Evolutionary conservation across 2,329 filamentous ascomycete species (phyloP), one percentile per base, ranked within the genome.

Genomic region (Neofusicoccum cordaticola): DNA sequence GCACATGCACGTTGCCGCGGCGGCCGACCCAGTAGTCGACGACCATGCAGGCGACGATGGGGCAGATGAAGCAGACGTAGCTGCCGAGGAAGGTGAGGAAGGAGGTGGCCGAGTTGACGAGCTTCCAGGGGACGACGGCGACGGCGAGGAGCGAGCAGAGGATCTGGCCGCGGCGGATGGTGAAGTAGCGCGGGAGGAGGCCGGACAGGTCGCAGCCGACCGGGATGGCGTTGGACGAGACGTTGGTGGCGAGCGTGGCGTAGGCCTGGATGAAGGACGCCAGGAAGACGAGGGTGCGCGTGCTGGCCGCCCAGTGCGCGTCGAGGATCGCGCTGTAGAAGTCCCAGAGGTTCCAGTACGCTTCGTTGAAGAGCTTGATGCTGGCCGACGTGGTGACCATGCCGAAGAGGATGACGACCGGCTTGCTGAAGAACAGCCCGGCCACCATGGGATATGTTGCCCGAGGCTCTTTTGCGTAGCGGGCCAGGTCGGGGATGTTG

Each of bases 291-390:
- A 73, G 71, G 6, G 76, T 74, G 5, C 77, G 71, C 2, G 74
- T 56, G 4, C 12, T 7, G 0, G 78, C 71, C 0, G 70, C 67
- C 73, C 75, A 79, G 67, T 73, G 76, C 19, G 69, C 67, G 15
- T 73, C 72, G 9, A 79, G 70, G 4, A 79, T 74, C 1, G 72
- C 70, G 35, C 70, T 68, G 60, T 76, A 75, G 45, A 79, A 72
- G 67, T 79, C 77, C 76, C 77, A 79, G 0, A 75, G 66, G 64
- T 79, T 79, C 78, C 77, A 79, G 66, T 56, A 56, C 5, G 51
- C 27, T 34, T 56, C 71, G 12, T 76, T 75, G 47, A 73, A 70
- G 50, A 37, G 62, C 8, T 72, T 72, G 1, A 67, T 60, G 0
- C 71, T 68, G 11, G 75, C 74, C 3, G 73, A 72, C 3, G 76